Percentiles rank a stretch among this genome's conserved stretches.
phyloP scores from a whole-genome alignment of 2,329 filamentous ascomycete genomes.

The Cladophialophora immunda region DNA sequence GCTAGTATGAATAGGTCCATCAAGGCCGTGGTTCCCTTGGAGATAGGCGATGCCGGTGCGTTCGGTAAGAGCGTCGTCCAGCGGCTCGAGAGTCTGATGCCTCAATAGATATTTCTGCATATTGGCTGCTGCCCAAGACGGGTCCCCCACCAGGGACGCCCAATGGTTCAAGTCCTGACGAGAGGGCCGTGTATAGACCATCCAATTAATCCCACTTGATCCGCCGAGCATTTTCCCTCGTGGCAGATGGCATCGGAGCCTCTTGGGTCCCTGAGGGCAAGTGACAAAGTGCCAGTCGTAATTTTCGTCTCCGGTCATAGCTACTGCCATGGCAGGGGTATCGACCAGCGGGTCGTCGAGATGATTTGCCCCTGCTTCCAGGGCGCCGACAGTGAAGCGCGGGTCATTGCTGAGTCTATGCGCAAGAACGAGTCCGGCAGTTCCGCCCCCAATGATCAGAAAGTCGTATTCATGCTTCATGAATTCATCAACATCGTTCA shows the following conservation, averaged over 20 bases:
- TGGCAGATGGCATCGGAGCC: constrained; percentile 37
- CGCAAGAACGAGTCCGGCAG: constrained; percentile 61
- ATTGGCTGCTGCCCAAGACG: constrained; percentile 42
- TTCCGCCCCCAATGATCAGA: constrained; percentile 63
- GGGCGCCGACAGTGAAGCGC: constrained; percentile 56
- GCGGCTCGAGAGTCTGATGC: constrained; percentile 44
- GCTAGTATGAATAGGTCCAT: constrained; percentile 48
- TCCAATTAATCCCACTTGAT: constrained; percentile 44
- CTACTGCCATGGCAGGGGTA: constrained; percentile 36
- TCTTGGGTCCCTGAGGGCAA: constrained; percentile 41
- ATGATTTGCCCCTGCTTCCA: constrained; percentile 53
- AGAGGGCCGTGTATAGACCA: constrained; percentile 39
- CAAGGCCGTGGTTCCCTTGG: constrained; percentile 39
- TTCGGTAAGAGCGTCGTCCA: constrained; percentile 30
- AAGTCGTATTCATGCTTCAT: constrained; percentile 23
- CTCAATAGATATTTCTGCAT: constrained; percentile 37
- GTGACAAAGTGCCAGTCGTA: constrained; percentile 48
- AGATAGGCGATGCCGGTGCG: constrained; percentile 13
- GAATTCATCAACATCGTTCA: not conserved
- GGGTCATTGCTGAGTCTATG: constrained; percentile 56
- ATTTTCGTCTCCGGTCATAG: constrained; percentile 42
- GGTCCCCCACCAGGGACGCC: constrained; percentile 42
- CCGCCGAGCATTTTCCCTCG: constrained; percentile 45
- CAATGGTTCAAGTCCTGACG: constrained; percentile 45
- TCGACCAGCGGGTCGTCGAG: constrained; percentile 41